phyloP scores from a whole-genome alignment of 2,329 filamentous ascomycete genomes.

The Lachnellula occidentalis region DNA sequence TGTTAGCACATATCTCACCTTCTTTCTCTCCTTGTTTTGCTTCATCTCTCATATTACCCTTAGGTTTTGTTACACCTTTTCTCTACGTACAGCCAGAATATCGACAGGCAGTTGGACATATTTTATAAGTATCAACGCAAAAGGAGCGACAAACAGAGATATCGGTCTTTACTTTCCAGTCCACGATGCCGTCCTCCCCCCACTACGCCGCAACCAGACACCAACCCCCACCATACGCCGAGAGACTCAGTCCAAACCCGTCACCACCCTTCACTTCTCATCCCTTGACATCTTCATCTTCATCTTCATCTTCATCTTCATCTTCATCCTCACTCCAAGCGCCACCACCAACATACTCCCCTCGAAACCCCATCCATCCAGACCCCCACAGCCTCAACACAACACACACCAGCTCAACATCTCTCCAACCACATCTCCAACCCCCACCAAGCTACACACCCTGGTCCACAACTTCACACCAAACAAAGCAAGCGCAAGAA shows the following conservation, averaged over 20 bases:
- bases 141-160: neutral
- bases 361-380: neutral
- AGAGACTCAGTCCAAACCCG: neutral
- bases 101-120: neutral
- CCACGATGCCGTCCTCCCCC: neutral
- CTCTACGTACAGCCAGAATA: neutral
- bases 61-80: too few species aligned
- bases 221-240: neutral
- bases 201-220: neutral
- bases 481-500: too few species aligned
- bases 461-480: neutral
- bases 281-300: neutral
- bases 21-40: neutral
- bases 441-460: slow-evolving; percentile 1
- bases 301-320: too few species aligned
- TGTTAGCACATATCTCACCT: neutral
- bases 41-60: too few species aligned
- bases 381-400: neutral
- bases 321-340: neutral
- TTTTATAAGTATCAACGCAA: neutral
- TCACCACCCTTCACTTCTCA: neutral
- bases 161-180: neutral
- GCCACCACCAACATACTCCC: neutral
- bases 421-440: neutral
- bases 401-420: neutral